phyloP scores from a whole-genome alignment of 129 eudicot genomes.

The Pseudognaphalium luteoalbum region DNA sequence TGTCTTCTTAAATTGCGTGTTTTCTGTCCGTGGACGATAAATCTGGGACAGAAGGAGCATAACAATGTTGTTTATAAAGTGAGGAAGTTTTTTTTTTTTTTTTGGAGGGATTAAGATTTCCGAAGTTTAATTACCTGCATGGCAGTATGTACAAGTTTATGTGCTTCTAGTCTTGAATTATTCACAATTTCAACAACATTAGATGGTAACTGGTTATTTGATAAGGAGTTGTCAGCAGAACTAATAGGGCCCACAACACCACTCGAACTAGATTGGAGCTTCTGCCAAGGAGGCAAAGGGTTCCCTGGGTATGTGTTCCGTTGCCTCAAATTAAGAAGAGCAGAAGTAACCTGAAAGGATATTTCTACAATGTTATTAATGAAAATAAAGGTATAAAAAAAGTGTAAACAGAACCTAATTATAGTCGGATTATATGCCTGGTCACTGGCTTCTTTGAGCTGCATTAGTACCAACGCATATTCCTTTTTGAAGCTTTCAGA shows the following conservation, averaged over 20 bases:
- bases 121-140: constrained; percentile 41
- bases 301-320: constrained; percentile 43
- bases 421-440: constrained; percentile 32
- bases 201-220: constrained; percentile 41
- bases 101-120: background rate
- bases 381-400: background rate
- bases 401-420: background rate
- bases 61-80: background rate
- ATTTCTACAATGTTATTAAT: background rate
- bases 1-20: background rate
- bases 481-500: constrained; percentile 53
- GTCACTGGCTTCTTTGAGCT: constrained; percentile 51
- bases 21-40: background rate
- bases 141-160: constrained; percentile 53
- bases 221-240: constrained; percentile 29
- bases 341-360: constrained; percentile 43
- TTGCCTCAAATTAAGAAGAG: constrained; percentile 48
- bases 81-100: background rate
- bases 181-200: constrained; percentile 47
- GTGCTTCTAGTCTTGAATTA: constrained; percentile 51
- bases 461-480: constrained; percentile 43
- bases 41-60: background rate
- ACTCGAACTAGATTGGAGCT: constrained; percentile 33
- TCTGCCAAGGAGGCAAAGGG: constrained; percentile 38
- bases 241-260: constrained; percentile 27